A percentile compares a stretch with the other conserved stretches of the same genome.
Conservation (phyloP, 768 basidiomycete species). For the Pisolithus marmoratus region DNA sequence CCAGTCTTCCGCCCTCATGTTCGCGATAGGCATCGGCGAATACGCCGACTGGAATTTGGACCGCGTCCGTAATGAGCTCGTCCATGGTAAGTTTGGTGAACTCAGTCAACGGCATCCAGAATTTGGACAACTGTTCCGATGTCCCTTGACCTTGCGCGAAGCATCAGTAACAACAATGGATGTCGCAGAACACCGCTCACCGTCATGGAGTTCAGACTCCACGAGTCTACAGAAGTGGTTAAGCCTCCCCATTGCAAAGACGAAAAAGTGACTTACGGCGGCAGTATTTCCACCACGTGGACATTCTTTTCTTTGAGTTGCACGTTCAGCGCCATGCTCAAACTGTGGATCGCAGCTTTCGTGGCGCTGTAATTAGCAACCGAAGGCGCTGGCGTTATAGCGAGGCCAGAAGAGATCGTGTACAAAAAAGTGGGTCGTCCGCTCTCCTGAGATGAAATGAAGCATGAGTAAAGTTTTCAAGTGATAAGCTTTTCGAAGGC, state of each 20-base stretch:
- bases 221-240: conserved; percentile 36
- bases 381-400: conserved; percentile 36
- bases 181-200: conserved; percentile 25
- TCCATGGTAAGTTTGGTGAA: conserved; percentile 37
- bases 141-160: conserved; percentile 49
- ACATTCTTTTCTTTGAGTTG: conserved; percentile 47
- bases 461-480: conserved; percentile 20
- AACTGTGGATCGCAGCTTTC: conserved; percentile 53
- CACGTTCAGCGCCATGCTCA: conserved; percentile 39
- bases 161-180: conserved; percentile 24
- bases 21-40: conserved; percentile 11
- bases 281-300: conserved; percentile 50
- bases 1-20: conserved; percentile 27
- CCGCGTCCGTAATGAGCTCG: conserved; percentile 32
- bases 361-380: conserved; percentile 50
- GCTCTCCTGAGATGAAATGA: background rate
- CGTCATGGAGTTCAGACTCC: conserved; percentile 58
- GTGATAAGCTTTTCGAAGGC: background rate
- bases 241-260: background rate
- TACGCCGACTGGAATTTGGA: conserved; percentile 23
- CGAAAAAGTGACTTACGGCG: conserved; percentile 40
- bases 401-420: conserved; percentile 50
- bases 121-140: conserved; percentile 39
- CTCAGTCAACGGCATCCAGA: conserved; percentile 52
- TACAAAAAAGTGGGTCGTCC: conserved; percentile 41